Evolutionary conservation across 1,284 basidiomycete species (phyloP).

Genomic region (Leucoagaricus sp.): DNA sequence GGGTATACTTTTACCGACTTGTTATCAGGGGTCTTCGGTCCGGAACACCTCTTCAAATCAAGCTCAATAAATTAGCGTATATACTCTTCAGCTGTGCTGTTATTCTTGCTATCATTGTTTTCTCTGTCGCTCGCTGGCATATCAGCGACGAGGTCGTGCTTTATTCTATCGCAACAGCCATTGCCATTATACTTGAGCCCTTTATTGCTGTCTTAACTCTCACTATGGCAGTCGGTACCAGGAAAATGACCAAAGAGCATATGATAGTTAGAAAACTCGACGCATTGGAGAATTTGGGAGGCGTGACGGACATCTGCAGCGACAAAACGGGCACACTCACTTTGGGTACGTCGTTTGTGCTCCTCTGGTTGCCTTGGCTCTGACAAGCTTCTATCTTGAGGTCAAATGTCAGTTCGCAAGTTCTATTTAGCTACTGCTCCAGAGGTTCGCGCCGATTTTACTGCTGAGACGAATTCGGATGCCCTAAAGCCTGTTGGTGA

Average conservation of each 20-base stretch:
- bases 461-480: constrained; percentile 31
- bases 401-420: constrained; percentile 56
- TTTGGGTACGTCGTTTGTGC: constrained; percentile 26
- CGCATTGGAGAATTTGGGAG: constrained; percentile 61
- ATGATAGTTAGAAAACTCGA: constrained; percentile 55
- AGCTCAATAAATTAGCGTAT: constrained; percentile 59
- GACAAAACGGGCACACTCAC: constrained; percentile 73
- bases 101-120: constrained; percentile 58
- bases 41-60: constrained; percentile 63
- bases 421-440: constrained; percentile 50
- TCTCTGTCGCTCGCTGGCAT: constrained; percentile 46
- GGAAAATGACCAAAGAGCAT: constrained; percentile 51
- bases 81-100: constrained; percentile 57
- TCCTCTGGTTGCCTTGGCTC: background rate
- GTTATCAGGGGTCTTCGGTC: constrained; percentile 30
- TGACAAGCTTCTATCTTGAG: constrained; percentile 21
- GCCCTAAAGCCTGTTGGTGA: constrained; percentile 32
- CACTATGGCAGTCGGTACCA: constrained; percentile 52
- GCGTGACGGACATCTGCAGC: constrained; percentile 62
- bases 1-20: too few relatives aligned
- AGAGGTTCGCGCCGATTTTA: constrained; percentile 23
- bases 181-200: constrained; percentile 44
- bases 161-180: constrained; percentile 46
- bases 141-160: constrained; percentile 46
- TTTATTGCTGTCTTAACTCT: constrained; percentile 45